Percentiles rank a stretch among this genome's conserved stretches.
Evolutionary conservation across 2,329 filamentous ascomycete species (phyloP).

Genomic region (Verticillium nubilum): DNA sequence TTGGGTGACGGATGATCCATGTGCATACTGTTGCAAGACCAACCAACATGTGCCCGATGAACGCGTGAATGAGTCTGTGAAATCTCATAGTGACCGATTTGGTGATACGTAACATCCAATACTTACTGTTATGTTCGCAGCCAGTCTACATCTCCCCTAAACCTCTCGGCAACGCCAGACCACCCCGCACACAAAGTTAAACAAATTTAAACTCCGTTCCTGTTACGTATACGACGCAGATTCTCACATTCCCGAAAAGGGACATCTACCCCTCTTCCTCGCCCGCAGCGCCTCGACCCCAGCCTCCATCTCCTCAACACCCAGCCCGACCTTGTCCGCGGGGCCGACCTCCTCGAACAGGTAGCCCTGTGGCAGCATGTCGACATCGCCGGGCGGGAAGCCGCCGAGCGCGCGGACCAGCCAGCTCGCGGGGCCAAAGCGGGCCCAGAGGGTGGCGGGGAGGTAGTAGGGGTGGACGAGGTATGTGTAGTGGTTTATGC

Average conservation of each 20-base stretch:
- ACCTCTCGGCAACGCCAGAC: too few relatives aligned
- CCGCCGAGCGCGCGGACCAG: conserved; percentile 36
- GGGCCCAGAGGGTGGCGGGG: conserved; percentile 52
- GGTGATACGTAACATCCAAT: too few relatives aligned
- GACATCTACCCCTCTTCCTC: conserved; percentile 4
- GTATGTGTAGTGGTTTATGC: conserved; percentile 44
- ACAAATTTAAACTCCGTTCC: too few relatives aligned
- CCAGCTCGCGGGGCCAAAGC: conserved; percentile 55
- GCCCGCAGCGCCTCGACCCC: conserved; percentile 7
- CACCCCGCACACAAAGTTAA: too few relatives aligned
- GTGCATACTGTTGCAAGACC: too few relatives aligned
- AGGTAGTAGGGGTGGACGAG: conserved; percentile 62
- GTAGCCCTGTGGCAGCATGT: conserved; percentile 43
- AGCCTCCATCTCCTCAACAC: conserved; percentile 39
- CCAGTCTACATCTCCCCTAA: too few relatives aligned
- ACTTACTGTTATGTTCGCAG: too few relatives aligned
- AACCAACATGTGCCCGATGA: too few relatives aligned
- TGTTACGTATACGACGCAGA: too few relatives aligned
- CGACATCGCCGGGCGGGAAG: conserved; percentile 37
- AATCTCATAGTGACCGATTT: too few relatives aligned
- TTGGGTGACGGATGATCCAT: neutral
- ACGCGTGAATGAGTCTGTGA: too few relatives aligned
- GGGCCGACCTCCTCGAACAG: conserved; percentile 59
- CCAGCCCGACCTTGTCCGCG: conserved; percentile 43
- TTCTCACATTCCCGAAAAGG: conserved; percentile 5